Evolutionary conservation across 176 grass and related monocot genomes (phyloP), one percentile per base, ranked within the genome.

Genomic region (Stipa capillata): DNA sequence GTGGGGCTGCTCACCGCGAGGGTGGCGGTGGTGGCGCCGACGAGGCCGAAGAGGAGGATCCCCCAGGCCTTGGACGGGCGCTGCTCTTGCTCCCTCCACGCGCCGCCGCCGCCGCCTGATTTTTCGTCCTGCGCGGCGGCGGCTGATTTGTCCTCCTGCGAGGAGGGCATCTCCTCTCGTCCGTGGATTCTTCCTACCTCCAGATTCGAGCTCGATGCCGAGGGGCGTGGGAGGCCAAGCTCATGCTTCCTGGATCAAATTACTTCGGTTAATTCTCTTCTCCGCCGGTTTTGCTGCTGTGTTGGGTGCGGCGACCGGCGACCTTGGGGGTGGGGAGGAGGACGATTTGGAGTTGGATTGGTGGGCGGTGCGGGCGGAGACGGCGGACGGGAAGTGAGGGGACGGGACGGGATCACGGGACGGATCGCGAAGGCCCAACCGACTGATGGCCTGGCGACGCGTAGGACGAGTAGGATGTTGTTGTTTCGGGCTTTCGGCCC

Each of bases 11-110:
- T 29, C 77, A 95, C 96, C 58, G 92, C 88, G 48, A 95, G 65
- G 60, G 85, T 89, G 14, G 92, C 91, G 50, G 88, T 87, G 49
- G 96, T 85, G 81, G 82, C 96, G 40, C 96, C 92, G 56, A 99
- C 88, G 21, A 99, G 39, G 79, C 90, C 96, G 82, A 99, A 91
- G 36, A 99, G 66, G 80, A 91, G 78, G 58, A 90, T 36, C 18
- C 92, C 90, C 96, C 96, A 99, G 51, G 92, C 90, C 84, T 83
- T 95, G 64, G 86, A 85, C 29, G 76, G 82, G 12, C 70, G 59
- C 34, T 45, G 70, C 64, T 84, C 87, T 74, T 85, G 85, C 57
- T 79, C 76, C n/a, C n/a, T n/a, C n/a, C n/a, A n/a, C n/a, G n/a
- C n/a, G n/a, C n/a, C n/a, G n/a, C n/a, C n/a, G n/a, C n/a, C n/a